Conservation (phyloP, 768 basidiomycete genomes). For the Rossbeevera mucosa region DNA sequence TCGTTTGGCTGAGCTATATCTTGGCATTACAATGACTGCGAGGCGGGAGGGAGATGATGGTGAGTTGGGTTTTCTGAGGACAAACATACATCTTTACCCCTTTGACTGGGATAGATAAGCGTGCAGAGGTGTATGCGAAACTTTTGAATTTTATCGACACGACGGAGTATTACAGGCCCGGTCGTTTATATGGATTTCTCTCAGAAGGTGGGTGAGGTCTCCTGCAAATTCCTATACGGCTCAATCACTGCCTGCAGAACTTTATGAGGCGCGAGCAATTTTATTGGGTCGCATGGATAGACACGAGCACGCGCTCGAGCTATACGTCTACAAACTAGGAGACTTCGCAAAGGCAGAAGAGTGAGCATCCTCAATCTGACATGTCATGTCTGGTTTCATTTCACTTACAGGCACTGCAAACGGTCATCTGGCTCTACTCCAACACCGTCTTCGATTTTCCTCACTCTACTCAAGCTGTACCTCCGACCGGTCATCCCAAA, state of each 20-base stretch:
- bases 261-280: conserved; percentile 89
- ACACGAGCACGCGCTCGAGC: conserved; percentile 91
- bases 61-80: conserved; percentile 28
- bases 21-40: conserved; percentile 57
- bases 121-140: conserved; percentile 54
- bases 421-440: conserved; percentile 61
- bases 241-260: conserved; percentile 43
- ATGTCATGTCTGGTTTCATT: not conserved
- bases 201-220: conserved; percentile 59
- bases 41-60: conserved; percentile 59
- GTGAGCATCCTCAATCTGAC: conserved; percentile 40
- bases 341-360: conserved; percentile 87
- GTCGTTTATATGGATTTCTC: conserved; percentile 77
- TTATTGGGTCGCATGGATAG: conserved; percentile 84
- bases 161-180: conserved; percentile 66
- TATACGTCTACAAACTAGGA: conserved; percentile 85
- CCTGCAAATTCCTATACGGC: not conserved
- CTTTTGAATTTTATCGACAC: conserved; percentile 73
- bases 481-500: conserved; percentile 62
- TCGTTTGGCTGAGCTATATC: conserved; percentile 82
- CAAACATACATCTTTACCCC: not conserved
- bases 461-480: conserved; percentile 83
- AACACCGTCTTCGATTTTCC: conserved; percentile 63
- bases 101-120: conserved; percentile 36
- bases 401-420: conserved; percentile 77